Evolutionary conservation across 768 basidiomycete genomes (phyloP), one percentile per base, ranked within the genome.

Genomic region (Phylloporus scabripes): DNA sequence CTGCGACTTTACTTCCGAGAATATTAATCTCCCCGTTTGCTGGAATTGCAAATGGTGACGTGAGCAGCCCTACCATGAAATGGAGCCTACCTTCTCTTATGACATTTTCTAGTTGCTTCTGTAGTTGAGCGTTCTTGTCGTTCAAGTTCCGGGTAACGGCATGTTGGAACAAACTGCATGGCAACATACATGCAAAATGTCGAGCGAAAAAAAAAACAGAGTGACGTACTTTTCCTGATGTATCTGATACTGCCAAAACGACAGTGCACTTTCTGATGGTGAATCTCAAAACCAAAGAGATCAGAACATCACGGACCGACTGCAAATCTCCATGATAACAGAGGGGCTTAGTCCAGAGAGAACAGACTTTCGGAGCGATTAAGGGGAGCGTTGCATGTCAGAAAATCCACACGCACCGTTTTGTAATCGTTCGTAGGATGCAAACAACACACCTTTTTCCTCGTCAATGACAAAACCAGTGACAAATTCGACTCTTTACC

Each of bases 401-500:
- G 40, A 18, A 40, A 26, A 52, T 49, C 63, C 70, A 66, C 70
- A 75, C 74, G 74, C 67, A 86, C 90, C 42, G 90, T 92, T 71
- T 92, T 92, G 69, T 92, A 92, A 66, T 92, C 90, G 61, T 92
- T 92, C 4, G 88, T 83, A 0, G 90, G 90, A 58, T 87, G 85
- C 15, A 92, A 68, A 2, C 87, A 88, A 69, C 83, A 88, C 23
- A 90, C 81, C 86, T 90, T 54, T 15, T 8, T 42, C 42, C 14
- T 24, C 14, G 49, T 53, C 39, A 58, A 46, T 26, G 18, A 50
- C 7, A 28, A 23, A 18, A 33, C 33, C 20, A 17, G 38, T 12
- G 34, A 8, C 29, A 18, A 23, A 32, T 24, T 52, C 31, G 21
- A 29, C 9, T 24, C 6, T 69, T 69, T 63, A 83, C 81, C 48